phyloP scores from a whole-genome alignment of 805 yeast genomes.

The Wickerhamomyces tratensis region DNA sequence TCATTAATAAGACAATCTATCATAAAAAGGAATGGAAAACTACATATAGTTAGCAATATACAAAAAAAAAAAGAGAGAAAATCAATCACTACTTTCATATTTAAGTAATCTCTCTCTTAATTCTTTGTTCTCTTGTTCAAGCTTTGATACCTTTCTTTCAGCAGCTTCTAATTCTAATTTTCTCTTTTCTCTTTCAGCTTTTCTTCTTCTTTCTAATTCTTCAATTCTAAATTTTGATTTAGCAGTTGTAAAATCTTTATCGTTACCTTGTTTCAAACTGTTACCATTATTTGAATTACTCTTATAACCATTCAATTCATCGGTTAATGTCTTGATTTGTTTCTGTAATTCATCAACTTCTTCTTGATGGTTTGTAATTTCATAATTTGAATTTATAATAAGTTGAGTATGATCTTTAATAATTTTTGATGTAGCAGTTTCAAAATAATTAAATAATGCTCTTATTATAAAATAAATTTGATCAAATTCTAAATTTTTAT shows the following conservation, averaged over 20 bases:
- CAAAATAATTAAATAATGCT: slow-evolving; percentile 42
- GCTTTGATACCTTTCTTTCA: slow-evolving; percentile 35
- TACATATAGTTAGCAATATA: too few species aligned
- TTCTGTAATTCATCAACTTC: slow-evolving; percentile 3
- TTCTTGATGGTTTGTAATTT: background rate
- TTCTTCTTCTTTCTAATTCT: slow-evolving; percentile 57
- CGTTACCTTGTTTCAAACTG: background rate
- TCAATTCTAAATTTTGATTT: slow-evolving; percentile 42
- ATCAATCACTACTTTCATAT: background rate
- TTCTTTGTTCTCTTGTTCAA: slow-evolving; percentile 45
- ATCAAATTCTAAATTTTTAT: slow-evolving; percentile 17
- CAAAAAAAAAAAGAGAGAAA: too few species aligned
- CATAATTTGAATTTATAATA: slow-evolving; percentile 7
- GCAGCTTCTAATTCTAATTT: slow-evolving; percentile 52
- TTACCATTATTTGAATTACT: slow-evolving; percentile 4
- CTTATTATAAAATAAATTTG: slow-evolving; percentile 23
- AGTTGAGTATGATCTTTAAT: slow-evolving; percentile 42
- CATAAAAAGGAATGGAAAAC: too few species aligned
- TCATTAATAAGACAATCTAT: too few species aligned
- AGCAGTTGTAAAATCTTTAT: slow-evolving; percentile 11
- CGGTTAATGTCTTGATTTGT: slow-evolving; percentile 1
- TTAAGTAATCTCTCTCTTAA: slow-evolving; percentile 20
- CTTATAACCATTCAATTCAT: slow-evolving; percentile 12
- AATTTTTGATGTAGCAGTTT: slow-evolving; percentile 50
- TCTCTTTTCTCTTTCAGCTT: slow-evolving; percentile 61